Evolutionary conservation across 768 basidiomycete species (phyloP).

Genomic region (Clavaria fumosa): DNA sequence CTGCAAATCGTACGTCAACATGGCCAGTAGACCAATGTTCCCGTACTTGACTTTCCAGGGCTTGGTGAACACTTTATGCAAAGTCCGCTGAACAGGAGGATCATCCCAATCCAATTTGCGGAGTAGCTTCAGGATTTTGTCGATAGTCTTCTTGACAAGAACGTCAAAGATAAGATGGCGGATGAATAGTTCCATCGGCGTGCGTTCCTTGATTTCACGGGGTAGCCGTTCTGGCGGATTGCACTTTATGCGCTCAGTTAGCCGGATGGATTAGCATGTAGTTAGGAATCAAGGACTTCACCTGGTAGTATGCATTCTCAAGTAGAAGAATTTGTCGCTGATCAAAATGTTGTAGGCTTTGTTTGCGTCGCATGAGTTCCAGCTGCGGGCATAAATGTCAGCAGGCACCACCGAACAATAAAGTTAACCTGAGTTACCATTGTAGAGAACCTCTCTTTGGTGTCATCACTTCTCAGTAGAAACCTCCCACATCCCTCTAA

Average conservation of each 20-base stretch:
- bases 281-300: too few species aligned
- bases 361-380: slow-evolving; percentile 90
- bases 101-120: slow-evolving; percentile 97
- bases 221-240: slow-evolving; percentile 93
- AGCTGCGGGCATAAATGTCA: too few species aligned
- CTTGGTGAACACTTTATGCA: slow-evolving; percentile 90
- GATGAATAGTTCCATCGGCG: slow-evolving; percentile 84
- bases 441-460: slow-evolving; percentile 67
- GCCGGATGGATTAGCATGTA: too few species aligned
- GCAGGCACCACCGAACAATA: too few species aligned
- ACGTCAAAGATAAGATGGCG: slow-evolving; percentile 92
- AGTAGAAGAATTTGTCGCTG: slow-evolving; percentile 76
- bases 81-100: slow-evolving; percentile 34
- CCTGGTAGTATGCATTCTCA: slow-evolving; percentile 98
- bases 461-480: slow-evolving; percentile 75
- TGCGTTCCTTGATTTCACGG: slow-evolving; percentile 69
- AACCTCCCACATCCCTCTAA: slow-evolving; percentile 92
- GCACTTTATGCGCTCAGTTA: too few species aligned
- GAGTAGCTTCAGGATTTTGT: slow-evolving; percentile 86
- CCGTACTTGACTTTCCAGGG: slow-evolving; percentile 95
- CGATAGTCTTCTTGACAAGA: slow-evolving; percentile 82
- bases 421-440: slow-evolving; percentile 58
- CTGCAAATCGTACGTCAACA: slow-evolving; percentile 89
- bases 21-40: slow-evolving; percentile 79
- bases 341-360: slow-evolving; percentile 85